phyloP scores from a whole-genome alignment of 495 filamentous ascomycete genomes.

The Cladorrhinum samala region DNA sequence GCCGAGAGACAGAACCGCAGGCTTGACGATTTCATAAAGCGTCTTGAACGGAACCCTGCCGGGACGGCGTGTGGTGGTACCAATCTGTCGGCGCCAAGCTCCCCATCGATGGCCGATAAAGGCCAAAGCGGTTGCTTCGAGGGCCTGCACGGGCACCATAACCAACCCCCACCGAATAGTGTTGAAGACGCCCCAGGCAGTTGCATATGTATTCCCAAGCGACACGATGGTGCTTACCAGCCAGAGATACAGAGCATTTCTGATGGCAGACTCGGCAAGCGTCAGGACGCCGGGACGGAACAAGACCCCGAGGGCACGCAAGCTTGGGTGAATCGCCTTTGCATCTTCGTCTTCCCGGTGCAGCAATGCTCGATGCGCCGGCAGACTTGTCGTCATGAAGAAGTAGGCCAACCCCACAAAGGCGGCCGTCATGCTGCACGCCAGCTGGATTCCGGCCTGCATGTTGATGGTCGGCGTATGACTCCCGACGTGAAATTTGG shows the following conservation, averaged over 20 bases:
- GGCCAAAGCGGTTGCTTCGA: slow-evolving; percentile 58
- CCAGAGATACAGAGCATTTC: slow-evolving; percentile 70
- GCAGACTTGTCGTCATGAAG: slow-evolving; percentile 33
- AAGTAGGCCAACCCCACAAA: slow-evolving; percentile 56
- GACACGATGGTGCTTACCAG: slow-evolving; percentile 58
- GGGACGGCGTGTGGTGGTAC: slow-evolving; percentile 30
- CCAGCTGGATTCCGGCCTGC: slow-evolving; percentile 58
- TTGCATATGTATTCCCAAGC: slow-evolving; percentile 59
- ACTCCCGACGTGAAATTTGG: slow-evolving; percentile 55
- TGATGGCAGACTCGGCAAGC: slow-evolving; percentile 57
- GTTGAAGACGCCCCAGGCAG: slow-evolving; percentile 70
- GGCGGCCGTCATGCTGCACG: slow-evolving; percentile 55
- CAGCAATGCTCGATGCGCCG: slow-evolving; percentile 6
- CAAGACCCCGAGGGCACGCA: slow-evolving; percentile 45
- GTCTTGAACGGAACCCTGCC: slow-evolving; percentile 32
- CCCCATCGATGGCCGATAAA: slow-evolving; percentile 70
- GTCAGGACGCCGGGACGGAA: slow-evolving; percentile 51
- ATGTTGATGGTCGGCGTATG: slow-evolving; percentile 52
- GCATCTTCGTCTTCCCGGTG: not conserved
- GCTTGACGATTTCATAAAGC: slow-evolving; percentile 40
- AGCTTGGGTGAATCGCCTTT: slow-evolving; percentile 22
- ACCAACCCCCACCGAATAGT: slow-evolving; percentile 74
- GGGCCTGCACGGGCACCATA: slow-evolving; percentile 66
- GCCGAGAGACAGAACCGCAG: slow-evolving; percentile 47
- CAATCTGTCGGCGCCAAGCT: slow-evolving; percentile 42